phyloP scores from a whole-genome alignment of 306 rosid genomes.

The Hippophae gyantsensis region DNA sequence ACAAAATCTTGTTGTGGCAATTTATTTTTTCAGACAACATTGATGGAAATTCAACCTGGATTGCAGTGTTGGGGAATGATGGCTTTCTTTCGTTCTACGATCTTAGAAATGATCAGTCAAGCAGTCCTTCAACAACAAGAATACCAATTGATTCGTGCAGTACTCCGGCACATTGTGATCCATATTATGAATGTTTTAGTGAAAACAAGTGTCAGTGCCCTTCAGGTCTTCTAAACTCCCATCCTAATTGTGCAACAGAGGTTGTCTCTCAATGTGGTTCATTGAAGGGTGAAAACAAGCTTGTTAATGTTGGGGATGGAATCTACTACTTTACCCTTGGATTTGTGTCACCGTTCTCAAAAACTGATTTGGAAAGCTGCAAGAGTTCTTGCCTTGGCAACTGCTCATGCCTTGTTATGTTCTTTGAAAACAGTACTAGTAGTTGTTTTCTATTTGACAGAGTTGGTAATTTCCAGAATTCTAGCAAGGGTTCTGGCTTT shows the following conservation, averaged over 20 bases:
- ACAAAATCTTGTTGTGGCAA: slow-evolving; percentile 56
- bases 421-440: slow-evolving; percentile 65
- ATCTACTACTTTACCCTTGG: slow-evolving; percentile 59
- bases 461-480: slow-evolving; percentile 64
- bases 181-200: slow-evolving; percentile 44
- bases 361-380: slow-evolving; percentile 51
- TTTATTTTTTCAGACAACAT: slow-evolving; percentile 33
- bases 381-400: slow-evolving; percentile 46
- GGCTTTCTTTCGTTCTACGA: slow-evolving; percentile 62
- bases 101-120: slow-evolving; percentile 32
- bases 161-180: slow-evolving; percentile 68
- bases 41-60: slow-evolving; percentile 50
- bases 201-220: slow-evolving; percentile 57
- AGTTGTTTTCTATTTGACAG: slow-evolving; percentile 55
- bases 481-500: slow-evolving; percentile 37
- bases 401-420: slow-evolving; percentile 74
- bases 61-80: slow-evolving; percentile 56
- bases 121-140: slow-evolving; percentile 23
- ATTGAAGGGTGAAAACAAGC: slow-evolving; percentile 18
- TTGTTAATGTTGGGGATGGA: slow-evolving; percentile 44
- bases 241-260: slow-evolving; percentile 47
- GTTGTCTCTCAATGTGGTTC: slow-evolving; percentile 44
- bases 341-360: slow-evolving; percentile 47
- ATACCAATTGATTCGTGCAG: slow-evolving; percentile 60
- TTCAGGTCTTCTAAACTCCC: slow-evolving; percentile 44